phyloP scores from a whole-genome alignment of 768 basidiomycete species.

The Leccinum subtestaceum region DNA sequence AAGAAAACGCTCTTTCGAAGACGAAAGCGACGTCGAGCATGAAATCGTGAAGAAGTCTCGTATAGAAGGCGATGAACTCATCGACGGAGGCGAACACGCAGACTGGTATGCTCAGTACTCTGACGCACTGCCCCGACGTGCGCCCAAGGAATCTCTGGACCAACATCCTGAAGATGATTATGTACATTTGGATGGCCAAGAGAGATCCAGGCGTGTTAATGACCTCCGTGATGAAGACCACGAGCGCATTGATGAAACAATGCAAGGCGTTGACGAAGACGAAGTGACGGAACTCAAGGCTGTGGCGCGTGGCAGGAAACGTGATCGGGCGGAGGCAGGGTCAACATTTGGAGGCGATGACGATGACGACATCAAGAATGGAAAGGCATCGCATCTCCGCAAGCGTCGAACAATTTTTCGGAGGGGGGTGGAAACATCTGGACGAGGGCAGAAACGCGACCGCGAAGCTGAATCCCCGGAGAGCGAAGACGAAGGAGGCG shows the following conservation, averaged over 20 bases:
- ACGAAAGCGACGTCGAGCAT: constrained; percentile 42
- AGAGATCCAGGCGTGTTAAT: constrained; percentile 34
- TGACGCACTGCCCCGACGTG: constrained; percentile 34
- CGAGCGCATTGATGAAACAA: constrained; percentile 32
- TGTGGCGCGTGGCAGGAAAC: constrained; percentile 59
- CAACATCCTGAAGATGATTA: constrained; percentile 44
- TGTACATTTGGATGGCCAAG: constrained; percentile 37
- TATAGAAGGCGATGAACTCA: constrained; percentile 46
- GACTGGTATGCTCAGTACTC: constrained; percentile 37
- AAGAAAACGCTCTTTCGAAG: constrained; percentile 44
- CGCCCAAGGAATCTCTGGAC: constrained; percentile 49
- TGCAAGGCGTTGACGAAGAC: constrained; percentile 42
- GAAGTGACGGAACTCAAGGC: constrained; percentile 38
- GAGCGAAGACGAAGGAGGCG: constrained; percentile 23
- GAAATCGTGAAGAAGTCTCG: constrained; percentile 51
- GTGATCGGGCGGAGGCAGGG: constrained; percentile 70
- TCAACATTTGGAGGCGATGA: constrained; percentile 66
- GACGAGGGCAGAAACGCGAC: constrained; percentile 66
- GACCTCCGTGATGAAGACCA: constrained; percentile 54
- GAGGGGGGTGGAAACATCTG: constrained; percentile 46
- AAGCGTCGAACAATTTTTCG: constrained; percentile 57
- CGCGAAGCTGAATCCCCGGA: constrained; percentile 51
- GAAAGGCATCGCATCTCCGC: constrained; percentile 44
- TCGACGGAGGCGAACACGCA: constrained; percentile 48
- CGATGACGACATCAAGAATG: constrained; percentile 38